Evolutionary conservation across 2,329 filamentous ascomycete species (phyloP).

Genomic region (Xylariomycetidae sp.): DNA sequence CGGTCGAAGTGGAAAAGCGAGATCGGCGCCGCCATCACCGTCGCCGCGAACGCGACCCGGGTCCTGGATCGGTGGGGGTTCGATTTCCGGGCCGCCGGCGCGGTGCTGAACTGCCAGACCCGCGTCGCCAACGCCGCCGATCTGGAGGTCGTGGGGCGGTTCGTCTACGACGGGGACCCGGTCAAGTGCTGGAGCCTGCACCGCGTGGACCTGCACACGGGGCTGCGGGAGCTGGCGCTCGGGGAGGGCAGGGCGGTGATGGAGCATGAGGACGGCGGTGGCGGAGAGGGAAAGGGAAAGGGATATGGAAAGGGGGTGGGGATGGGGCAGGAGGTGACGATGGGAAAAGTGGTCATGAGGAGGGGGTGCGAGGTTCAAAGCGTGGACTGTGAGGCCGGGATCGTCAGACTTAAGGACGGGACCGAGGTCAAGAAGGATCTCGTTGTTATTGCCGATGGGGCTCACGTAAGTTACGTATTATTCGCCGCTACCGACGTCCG

Average conservation of each 20-base stretch:
- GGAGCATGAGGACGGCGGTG: too few relatives aligned
- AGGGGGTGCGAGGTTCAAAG: constrained; percentile 7
- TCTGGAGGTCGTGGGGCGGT: constrained; percentile 5
- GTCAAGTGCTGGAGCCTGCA: constrained; percentile 32
- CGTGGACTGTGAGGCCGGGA: constrained; percentile 60
- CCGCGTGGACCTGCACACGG: constrained; percentile 35
- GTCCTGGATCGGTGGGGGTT: constrained; percentile 31
- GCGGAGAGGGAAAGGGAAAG: constrained; percentile 11
- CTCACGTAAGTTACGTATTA: constrained; percentile 32
- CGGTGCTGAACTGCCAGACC: constrained; percentile 17
- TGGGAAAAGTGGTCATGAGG: constrained; percentile 7
- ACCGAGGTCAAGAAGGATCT: constrained; percentile 29
- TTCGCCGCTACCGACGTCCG: too few relatives aligned
- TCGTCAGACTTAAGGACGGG: constrained; percentile 40
- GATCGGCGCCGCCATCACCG: constrained; percentile 35
- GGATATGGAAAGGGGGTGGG: constrained; percentile 4
- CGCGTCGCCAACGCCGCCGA: constrained; percentile 11
- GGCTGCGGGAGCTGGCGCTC: constrained; percentile 30
- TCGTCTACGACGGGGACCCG: constrained; percentile 15
- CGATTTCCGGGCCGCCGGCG: constrained; percentile 19
- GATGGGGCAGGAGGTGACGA: too few relatives aligned
- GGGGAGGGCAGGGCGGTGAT: constrained; percentile 14
- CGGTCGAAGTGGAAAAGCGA: constrained; percentile 31
- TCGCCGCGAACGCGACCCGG: constrained; percentile 32
- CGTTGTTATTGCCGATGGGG: constrained; percentile 41